These are phyloP conservation scores for Barbarea vulgaris DNA, from an alignment of 345 rosid species.

Conservation along the genomic window DNA sequence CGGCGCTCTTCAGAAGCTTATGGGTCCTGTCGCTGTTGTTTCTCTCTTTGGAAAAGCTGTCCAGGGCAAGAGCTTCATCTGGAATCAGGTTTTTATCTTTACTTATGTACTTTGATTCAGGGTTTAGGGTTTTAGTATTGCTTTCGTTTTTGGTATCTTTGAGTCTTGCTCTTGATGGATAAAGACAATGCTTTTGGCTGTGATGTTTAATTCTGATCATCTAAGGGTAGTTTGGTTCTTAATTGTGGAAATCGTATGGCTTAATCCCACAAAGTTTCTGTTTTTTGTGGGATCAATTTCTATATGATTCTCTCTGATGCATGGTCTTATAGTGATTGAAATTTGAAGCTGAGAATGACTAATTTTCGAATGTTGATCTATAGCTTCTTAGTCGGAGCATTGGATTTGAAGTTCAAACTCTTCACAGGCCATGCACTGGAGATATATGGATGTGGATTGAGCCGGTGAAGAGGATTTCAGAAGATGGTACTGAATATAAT, in stretches of 20 bases:
- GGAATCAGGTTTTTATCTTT: slow-evolving; percentile 41
- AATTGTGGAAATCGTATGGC: background rate
- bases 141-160: too few species aligned
- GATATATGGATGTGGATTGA: slow-evolving; percentile 59
- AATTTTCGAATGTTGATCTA: slow-evolving; percentile 1
- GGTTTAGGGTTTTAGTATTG: slow-evolving; percentile 23
- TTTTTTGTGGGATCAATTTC: background rate
- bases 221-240: background rate
- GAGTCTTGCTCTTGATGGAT: background rate
- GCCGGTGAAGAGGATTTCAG: slow-evolving; percentile 44
- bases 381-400: slow-evolving; percentile 48
- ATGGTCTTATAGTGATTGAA: background rate
- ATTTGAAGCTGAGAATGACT: slow-evolving; percentile 22
- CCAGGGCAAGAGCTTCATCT: slow-evolving; percentile 45
- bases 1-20: slow-evolving; percentile 44
- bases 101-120: background rate
- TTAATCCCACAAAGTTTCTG: background rate
- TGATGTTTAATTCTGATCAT: slow-evolving; percentile 7
- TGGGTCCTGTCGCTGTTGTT: slow-evolving; percentile 47
- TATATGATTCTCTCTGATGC: slow-evolving; percentile 5
- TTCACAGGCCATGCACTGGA: slow-evolving; percentile 41
- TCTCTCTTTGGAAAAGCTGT: slow-evolving; percentile 46
- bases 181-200: background rate
- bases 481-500: slow-evolving; percentile 48
- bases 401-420: slow-evolving; percentile 48